Base-by-base conservation (phyloP, 78 protist species). In the Dictyostelium firmibasis region DNA sequence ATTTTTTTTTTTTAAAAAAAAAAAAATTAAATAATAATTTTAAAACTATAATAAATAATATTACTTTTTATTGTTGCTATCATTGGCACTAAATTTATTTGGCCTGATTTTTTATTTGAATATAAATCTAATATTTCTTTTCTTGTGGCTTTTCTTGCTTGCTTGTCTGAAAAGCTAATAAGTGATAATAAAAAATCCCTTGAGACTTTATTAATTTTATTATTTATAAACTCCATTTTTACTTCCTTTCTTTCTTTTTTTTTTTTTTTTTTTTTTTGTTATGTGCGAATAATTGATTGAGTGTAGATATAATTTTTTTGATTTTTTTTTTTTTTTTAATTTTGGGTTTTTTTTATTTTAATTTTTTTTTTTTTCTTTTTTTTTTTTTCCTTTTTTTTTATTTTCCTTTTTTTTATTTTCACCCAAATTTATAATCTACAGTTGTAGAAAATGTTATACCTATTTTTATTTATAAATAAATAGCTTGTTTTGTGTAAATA, bases 111-210 rank as follows among this genome's bases (percentile, higher is more conserved):
- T n/a, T 53, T 25, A 72, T 44, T 27, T 18, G 44, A n/a, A 47
- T 31, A 44, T 47, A 43, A 33, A 31, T 85, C 82, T 4, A 85
- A 47, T n/a, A 72, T 5, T 44, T 85, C 83, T 44, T 85, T 69
- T 85, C 91, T 85, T 67, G 91, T 72, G 7, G 43, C 11, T 27
- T 38, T 70, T 44, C 91, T n/a, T 25, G 91, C 91, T 23, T 72
- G n/a, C 31, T 27, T 67, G 31, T 85, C 91, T 11, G 60, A n/a
- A 47, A 8, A 44, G 3, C 43, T 64, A 7, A 85, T 85, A 27
- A 85, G 72, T 47, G 76, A 13, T 67, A 57, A 44, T 38, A 84
- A 69, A n/a, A 84, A 7, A 64, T 64, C 44, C 10, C 74, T 41
- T 35, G 89, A 38, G 23, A 27, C 25, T 41, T 70, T 67, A 41